Conservation (phyloP, 2,329 filamentous ascomycete species). For the Colletotrichum cuscutae region DNA sequence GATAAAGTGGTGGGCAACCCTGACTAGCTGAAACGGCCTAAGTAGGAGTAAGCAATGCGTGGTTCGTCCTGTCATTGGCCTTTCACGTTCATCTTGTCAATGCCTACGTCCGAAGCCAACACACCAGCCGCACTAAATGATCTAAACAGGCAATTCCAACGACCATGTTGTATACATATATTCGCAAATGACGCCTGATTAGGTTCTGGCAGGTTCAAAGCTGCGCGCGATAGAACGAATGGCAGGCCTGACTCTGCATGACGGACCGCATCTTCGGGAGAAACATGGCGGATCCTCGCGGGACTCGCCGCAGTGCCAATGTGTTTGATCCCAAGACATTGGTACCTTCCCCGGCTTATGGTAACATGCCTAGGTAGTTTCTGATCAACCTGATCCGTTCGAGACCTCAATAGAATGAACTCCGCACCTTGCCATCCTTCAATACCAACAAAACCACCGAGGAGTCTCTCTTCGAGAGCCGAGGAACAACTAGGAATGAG, state of each 20-base stretch:
- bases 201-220: background rate
- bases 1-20: background rate
- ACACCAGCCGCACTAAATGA: conserved; percentile 1
- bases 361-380: background rate
- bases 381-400: background rate
- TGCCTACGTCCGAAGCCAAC: conserved; percentile 7
- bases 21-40: conserved; percentile 11
- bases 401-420: background rate
- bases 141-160: background rate
- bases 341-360: conserved; percentile 1
- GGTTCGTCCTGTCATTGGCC: conserved; percentile 14
- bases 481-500: background rate
- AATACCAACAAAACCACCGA: background rate
- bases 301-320: background rate
- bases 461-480: background rate
- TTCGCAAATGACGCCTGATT: background rate
- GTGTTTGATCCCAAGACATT: background rate
- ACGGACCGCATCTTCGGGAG: background rate
- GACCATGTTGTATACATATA: background rate
- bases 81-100: background rate
- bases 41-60: conserved; percentile 9
- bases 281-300: conserved; percentile 5
- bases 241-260: background rate
- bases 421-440: background rate
- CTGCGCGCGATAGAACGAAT: background rate